Evolutionary conservation across 192 early-diverging fungal species (phyloP).

Genomic region (Mortierella hygrophila): DNA sequence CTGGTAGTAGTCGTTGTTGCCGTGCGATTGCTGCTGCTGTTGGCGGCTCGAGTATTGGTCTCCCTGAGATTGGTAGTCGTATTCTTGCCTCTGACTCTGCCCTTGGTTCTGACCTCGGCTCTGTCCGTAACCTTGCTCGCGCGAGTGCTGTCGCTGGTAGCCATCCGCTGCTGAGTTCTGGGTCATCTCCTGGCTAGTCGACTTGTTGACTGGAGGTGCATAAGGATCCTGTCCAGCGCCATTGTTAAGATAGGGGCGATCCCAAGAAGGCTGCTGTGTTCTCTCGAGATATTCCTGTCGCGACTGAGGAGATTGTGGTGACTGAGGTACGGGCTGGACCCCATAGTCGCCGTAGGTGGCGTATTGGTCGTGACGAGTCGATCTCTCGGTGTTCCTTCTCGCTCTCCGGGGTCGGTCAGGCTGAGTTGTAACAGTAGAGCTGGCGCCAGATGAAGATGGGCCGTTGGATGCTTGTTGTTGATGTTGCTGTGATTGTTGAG

Average conservation of each 20-base stretch:
- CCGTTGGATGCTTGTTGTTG: background rate
- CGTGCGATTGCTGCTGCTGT: background rate
- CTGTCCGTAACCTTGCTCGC: background rate
- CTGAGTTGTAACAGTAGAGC: background rate
- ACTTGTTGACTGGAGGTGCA: background rate
- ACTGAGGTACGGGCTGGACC: background rate
- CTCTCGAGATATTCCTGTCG: background rate
- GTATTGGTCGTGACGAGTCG: constrained; percentile 1
- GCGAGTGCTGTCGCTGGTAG: background rate
- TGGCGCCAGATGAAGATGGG: background rate
- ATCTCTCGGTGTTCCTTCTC: constrained; percentile 31
- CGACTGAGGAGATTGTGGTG: background rate
- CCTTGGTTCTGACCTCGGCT: background rate
- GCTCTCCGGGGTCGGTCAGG: constrained; percentile 39
- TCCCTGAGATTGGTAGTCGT: background rate
- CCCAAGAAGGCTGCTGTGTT: constrained; percentile 12
- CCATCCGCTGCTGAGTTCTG: background rate
- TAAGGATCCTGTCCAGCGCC: background rate
- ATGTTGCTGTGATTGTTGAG: background rate
- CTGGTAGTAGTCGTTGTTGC: background rate
- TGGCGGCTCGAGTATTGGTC: background rate
- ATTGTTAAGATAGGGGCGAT: constrained; percentile 6
- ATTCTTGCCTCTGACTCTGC: background rate
- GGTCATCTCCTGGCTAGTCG: background rate
- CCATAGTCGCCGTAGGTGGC: background rate